Percentiles rank a stretch among this genome's conserved stretches.
Evolutionary conservation across 225 moss, liverwort and hornwort species (phyloP).

Genomic region (Marchantia polymorpha): DNA sequence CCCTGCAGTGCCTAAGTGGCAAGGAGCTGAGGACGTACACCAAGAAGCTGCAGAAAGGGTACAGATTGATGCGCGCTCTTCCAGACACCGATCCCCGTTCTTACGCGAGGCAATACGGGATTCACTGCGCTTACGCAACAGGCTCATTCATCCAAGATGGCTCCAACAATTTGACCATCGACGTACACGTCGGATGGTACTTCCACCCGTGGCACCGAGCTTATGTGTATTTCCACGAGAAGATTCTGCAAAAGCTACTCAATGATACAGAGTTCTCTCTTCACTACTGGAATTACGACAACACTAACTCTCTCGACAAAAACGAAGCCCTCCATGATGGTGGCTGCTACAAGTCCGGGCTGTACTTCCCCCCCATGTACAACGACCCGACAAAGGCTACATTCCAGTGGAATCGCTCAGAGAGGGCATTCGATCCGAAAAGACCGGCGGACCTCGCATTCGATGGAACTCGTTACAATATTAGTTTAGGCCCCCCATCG

Average conservation of each 20-base stretch:
- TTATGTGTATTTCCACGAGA: constrained; percentile 53
- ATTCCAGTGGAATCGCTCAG: not conserved
- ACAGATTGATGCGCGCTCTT: constrained; percentile 41
- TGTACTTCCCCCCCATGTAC: not conserved
- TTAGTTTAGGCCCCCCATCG: not conserved
- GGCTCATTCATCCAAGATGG: constrained; percentile 40
- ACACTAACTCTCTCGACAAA: not conserved
- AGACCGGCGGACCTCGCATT: not conserved
- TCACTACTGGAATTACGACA: constrained; percentile 63
- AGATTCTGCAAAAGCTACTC: constrained; percentile 50
- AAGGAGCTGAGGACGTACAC: constrained; percentile 3
- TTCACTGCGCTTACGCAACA: constrained; percentile 56
- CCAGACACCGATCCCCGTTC: constrained; percentile 48
- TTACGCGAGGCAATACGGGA: constrained; percentile 24
- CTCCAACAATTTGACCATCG: constrained; percentile 18
- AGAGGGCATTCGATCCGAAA: not conserved
- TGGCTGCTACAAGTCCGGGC: not conserved
- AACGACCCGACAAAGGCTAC: not conserved
- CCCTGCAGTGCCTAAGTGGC: constrained; percentile 9
- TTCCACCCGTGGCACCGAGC: constrained; percentile 53
- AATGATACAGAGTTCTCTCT: constrained; percentile 47
- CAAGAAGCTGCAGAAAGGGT: constrained; percentile 39
- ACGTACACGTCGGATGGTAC: constrained; percentile 56
- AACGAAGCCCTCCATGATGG: not conserved
- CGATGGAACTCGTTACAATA: not conserved